phyloP scores from a whole-genome alignment of 2,329 filamentous ascomycete species.

The Emergomyces pasteurianus region DNA sequence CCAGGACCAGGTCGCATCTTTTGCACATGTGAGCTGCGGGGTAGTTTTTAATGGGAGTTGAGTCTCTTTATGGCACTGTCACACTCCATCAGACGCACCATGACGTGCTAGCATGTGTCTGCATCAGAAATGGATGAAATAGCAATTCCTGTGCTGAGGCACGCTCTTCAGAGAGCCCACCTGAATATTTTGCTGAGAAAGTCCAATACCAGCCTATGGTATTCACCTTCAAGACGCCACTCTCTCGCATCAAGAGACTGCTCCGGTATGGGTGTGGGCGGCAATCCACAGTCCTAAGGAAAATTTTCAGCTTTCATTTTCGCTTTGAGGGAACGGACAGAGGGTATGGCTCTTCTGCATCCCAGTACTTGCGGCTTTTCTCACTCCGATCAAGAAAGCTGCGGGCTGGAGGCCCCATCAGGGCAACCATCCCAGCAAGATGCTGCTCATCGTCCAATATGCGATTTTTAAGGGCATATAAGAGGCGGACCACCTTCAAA shows the following conservation, averaged over 20 bases:
- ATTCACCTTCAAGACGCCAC: constrained; percentile 7
- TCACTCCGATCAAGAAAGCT: constrained; percentile 8
- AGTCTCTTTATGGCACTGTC: no score
- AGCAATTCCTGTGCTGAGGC: constrained; percentile 23
- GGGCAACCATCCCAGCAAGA: constrained; percentile 11
- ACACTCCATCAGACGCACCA: no score
- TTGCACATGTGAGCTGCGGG: no score
- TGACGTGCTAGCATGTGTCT: not conserved
- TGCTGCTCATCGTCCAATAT: constrained; percentile 10
- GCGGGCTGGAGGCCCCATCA: constrained; percentile 10
- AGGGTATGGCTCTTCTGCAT: constrained; percentile 5
- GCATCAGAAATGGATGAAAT: constrained; percentile 2
- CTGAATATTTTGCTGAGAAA: constrained; percentile 27
- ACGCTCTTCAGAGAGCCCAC: constrained; percentile 29
- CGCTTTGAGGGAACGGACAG: not conserved
- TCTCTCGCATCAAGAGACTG: constrained; percentile 1
- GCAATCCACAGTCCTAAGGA: not conserved
- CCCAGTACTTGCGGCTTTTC: constrained; percentile 9
- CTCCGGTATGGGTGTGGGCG: constrained; percentile 1
- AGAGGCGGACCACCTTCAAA: constrained; percentile 10
- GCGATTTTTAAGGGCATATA: constrained; percentile 7
- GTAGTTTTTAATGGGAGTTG: no score
- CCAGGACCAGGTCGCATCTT: no score
- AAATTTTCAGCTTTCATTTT: not conserved
- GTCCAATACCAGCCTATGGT: constrained; percentile 24